Evolutionary conservation across 768 basidiomycete species (phyloP), one percentile per base, ranked within the genome.

Genomic region (Auricularia cornea): DNA sequence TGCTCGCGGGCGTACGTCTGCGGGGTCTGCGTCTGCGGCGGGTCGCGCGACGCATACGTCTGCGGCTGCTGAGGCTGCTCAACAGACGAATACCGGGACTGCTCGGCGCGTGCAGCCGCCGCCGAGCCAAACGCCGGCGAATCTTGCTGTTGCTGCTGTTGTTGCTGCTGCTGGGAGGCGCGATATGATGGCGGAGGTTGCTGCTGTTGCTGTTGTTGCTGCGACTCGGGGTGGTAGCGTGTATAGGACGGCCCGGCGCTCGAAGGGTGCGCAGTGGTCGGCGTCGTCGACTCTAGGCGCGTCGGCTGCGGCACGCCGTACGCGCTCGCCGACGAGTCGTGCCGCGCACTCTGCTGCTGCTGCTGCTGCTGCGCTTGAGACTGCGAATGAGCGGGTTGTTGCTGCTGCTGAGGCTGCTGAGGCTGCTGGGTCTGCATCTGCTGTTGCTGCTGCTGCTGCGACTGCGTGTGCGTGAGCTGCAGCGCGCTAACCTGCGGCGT

Each of bases 171-270:
- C 32, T 41, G 30, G 59, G 64, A 59, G 62, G 61, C 62, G 65
- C 68, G 29, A 69, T 64, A 33, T 57, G 35, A 30, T 54, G 66
- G 5, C 71, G 68, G 10, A n/a, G n/a, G n/a, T 68, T 54, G 18
- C 52, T 68, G 65, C 40, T 69, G 72, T 38, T 68, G 56, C 62
- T 73, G 74, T 60, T 76, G 74, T 38, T 77, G 68, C 61, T 73
- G 70, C 63, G 77, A 72, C 28, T 70, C 65, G 60, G 78, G 79
- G 6, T 72, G 72, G 63, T 79, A 78, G 56, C 69, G 70, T 60
- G 77, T 72, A 63, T 77, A 29, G 26, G 59, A 59, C 31, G 59
- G 23, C 30, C 59, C 30, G 10, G n/a, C 30, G 30, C 40, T 66
- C 60, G 35, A 10, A 38, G 35, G 35, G 16, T 38, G 35, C 8